phyloP scores from a whole-genome alignment of 768 basidiomycete species.

The Dacryopinax spathularia region DNA sequence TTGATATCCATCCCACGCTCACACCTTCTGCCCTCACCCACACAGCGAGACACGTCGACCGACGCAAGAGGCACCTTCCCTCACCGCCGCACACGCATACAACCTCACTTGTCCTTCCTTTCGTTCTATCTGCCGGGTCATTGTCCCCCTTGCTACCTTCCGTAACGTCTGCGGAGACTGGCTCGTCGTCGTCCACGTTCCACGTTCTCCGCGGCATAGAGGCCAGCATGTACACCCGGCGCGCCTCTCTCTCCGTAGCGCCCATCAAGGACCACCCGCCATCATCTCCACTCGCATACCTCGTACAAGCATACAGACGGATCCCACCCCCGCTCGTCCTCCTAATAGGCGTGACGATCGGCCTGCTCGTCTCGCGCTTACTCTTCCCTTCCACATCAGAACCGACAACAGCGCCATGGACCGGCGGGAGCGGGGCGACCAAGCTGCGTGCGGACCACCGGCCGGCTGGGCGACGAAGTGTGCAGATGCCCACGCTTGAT shows the following conservation, averaged over 20 bases:
- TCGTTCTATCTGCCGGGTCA: too few relatives aligned
- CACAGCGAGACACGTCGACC: too few relatives aligned
- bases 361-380: conserved; percentile 41
- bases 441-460: background rate
- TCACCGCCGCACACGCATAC: too few relatives aligned
- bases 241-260: background rate
- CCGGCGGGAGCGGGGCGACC: background rate
- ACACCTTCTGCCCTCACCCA: too few relatives aligned
- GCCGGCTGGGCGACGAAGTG: background rate
- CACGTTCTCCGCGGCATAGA: background rate
- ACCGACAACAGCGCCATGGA: background rate
- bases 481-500: conserved; percentile 54
- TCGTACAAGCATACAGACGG: conserved; percentile 3
- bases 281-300: background rate
- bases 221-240: background rate
- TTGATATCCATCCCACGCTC: too few relatives aligned
- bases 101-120: too few relatives aligned
- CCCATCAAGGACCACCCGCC: background rate
- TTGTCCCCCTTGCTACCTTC: too few relatives aligned
- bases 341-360: conserved; percentile 46
- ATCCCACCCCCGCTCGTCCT: conserved; percentile 18
- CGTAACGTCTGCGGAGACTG: too few relatives aligned
- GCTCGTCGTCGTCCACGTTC: too few relatives aligned
- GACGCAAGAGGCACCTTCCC: too few relatives aligned
- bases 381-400: conserved; percentile 6